Evolutionary conservation across 257 asterid species (phyloP), one percentile per base, ranked within the genome.

Genomic region (Paulownia fortunei): DNA sequence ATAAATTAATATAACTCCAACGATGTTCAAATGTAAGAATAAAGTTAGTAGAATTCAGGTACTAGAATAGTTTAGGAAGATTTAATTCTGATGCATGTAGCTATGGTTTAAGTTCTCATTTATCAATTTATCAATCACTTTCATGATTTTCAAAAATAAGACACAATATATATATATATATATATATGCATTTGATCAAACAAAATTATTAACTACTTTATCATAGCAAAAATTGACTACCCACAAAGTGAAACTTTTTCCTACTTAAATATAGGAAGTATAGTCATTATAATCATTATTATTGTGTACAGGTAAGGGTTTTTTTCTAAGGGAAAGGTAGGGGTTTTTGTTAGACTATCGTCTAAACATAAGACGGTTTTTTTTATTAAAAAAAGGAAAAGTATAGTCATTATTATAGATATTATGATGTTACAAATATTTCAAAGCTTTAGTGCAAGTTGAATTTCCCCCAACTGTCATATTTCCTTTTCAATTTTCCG

Each of bases 161-260:
- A 24, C 44, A 59, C 27, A 36, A n/a, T n/a, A n/a, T n/a, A n/a
- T n/a, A n/a, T n/a, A 30, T 60, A 6, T 34, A 32, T 41, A 11
- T 23, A 24, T 39, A 11, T 12, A 6, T 37, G 36, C 19, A 56
- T 7, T 59, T 54, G 64, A 60, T 44, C 24, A 27, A 80, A 60
- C 80, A 73, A 58, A 73, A 73, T 68, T 66, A 56, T 70, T 74
- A 69, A 78, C 64, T 46, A 51, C 74, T 68, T 62, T 32, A 42
- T 77, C 60, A 62, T 18, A 72, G 67, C 49, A 21, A 70, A 52
- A 74, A 59, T 46, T 73, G 66, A 49, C 80, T 27, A 47, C 56
- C 39, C 78, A 82, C 74, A 78, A 72, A 65, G 56, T 76, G 44
- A 59, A 65, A 41, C 18, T 60, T 41, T 61, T 74, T 61, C 52